These are phyloP conservation scores for Chlamydomonas eustigma DNA, from an alignment of 139 green algal genomes.

Conservation along the genomic window DNA sequence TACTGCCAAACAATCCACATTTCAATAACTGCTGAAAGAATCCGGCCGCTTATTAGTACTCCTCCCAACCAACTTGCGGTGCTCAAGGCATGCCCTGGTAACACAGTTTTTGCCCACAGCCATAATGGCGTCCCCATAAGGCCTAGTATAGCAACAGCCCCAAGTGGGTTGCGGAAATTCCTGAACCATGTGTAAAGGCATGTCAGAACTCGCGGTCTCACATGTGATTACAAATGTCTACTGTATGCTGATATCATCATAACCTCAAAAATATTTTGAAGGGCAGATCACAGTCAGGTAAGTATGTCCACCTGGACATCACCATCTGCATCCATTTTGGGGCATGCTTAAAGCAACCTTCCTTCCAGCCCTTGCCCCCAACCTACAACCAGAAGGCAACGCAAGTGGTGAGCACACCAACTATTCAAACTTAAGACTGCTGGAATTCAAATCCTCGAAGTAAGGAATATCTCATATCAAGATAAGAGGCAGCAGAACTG, in stretches of 20 bases:
- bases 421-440: no score
- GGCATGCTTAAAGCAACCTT: neutral
- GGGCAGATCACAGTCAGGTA: no score
- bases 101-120: neutral
- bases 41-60: neutral
- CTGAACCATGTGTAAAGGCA: neutral
- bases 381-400: neutral
- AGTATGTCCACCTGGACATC: constrained; percentile 8
- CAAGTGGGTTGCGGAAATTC: neutral
- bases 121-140: constrained; percentile 12
- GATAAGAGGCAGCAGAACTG: no score
- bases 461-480: no score
- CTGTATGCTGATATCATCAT: no score
- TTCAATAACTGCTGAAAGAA: neutral
- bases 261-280: no score
- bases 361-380: constrained; percentile 2
- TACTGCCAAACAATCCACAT: neutral
- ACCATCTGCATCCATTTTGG: neutral
- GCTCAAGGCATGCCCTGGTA: neutral
- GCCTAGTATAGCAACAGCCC: constrained; percentile 1
- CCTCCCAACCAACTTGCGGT: neutral
- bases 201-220: no score
- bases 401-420: neutral
- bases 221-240: no score
- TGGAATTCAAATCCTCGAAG: no score